Evolutionary conservation across 2,329 filamentous ascomycete species (phyloP), one percentile per base, ranked within the genome.

Genomic region (Trichoderma arundinaceum): DNA sequence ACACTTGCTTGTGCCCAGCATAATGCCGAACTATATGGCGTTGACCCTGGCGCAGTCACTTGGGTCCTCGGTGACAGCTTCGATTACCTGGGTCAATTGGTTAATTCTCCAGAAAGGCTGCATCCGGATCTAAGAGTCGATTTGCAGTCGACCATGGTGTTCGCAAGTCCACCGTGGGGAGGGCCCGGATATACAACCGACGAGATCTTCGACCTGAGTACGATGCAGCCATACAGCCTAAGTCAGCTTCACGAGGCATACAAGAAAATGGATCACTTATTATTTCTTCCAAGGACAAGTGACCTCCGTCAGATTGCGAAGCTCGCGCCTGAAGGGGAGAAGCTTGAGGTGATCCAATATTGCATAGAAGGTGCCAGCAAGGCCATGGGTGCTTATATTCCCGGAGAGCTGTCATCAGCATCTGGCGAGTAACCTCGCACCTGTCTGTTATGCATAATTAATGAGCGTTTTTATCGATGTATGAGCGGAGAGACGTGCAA

Each of bases 41-140:
- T 97, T 0, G 80, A 82, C 2, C 85, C 89, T 56, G 88, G 74
- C 10, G 66, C 87, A 73, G 94, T 99, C 72, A 91, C 88, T 63
- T 99, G 93, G 90, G 85, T 97, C 43, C 83, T 91, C 63, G 94
- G 90, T 4, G 94, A 98, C 78, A 95, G 91, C 75, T 96, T 99
- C 73, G 84, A 91, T 41, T 87, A 88, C 54, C 77, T 96, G 28
- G 77, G 82, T n/a, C 73, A 77, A 33, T 73, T 83, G 7, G 69
- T 77, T 49, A 74, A 78, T 57, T 70, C 71, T 5, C 74, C 81
- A 1, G 72, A 75, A 49, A 68, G 71, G n/a, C 71, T 82, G 3
- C 75, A 80, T 8, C 73, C 77, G 5, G 73, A 77, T 9, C 68
- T 85, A 43, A 76, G 75, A 39, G 70, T 83, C n/a, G 77, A 83